phyloP scores from a whole-genome alignment of 148 eudicot species.

The Salicornia ramosissima region DNA sequence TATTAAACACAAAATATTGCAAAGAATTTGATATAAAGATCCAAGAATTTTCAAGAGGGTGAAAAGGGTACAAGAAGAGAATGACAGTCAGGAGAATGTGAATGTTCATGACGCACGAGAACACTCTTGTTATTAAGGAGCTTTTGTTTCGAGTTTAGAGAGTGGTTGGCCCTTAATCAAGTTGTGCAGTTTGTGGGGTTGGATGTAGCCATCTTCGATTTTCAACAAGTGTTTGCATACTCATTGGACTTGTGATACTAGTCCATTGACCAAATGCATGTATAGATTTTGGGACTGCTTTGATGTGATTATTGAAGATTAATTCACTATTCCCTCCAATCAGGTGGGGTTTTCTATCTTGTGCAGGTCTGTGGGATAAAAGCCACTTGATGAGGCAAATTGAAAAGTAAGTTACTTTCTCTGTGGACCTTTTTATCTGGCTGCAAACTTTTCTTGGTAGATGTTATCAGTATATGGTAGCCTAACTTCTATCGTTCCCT shows the following conservation, averaged over 20 bases:
- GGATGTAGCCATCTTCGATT: no score
- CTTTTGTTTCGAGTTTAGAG: no score
- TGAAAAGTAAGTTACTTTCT: constrained; percentile 60
- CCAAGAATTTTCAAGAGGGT: not conserved
- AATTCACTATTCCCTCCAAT: constrained; percentile 14
- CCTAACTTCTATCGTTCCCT: constrained; percentile 6
- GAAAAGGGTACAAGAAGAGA: no score
- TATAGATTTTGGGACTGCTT: constrained; percentile 10
- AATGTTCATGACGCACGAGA: no score
- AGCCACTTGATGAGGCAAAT: constrained; percentile 98
- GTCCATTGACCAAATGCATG: no score
- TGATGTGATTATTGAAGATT: constrained; percentile 12
- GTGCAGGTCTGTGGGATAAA: constrained; percentile 98
- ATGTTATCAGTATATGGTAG: not conserved
- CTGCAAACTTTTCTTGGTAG: not conserved
- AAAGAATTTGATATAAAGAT: no score
- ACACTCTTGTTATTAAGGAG: no score
- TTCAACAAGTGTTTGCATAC: not conserved
- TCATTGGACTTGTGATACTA: not conserved
- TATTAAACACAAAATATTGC: not conserved
- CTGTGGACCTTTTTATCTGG: not conserved
- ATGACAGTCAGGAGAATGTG: no score
- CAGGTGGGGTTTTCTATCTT: constrained; percentile 98
- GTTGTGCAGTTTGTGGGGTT: not conserved
- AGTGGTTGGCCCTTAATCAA: not conserved